Percentiles rank a stretch among this genome's conserved stretches.
Conservation (phyloP, 352 stramenopile genomes). For the Thraustotheca clavata region DNA sequence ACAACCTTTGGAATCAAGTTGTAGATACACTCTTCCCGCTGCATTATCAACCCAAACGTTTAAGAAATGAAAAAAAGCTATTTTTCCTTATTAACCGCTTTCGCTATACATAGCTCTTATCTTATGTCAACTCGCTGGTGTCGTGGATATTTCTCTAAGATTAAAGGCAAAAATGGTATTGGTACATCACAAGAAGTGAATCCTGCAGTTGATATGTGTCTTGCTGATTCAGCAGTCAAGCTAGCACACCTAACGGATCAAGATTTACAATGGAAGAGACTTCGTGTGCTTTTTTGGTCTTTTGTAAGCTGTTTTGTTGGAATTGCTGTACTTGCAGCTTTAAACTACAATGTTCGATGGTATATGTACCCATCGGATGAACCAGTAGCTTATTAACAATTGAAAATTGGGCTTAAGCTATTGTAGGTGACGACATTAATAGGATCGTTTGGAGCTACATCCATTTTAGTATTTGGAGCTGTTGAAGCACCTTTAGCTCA, state of each 20-base stretch:
- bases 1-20: conserved; percentile 83
- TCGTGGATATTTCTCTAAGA: not conserved
- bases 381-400: not conserved
- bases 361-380: not conserved
- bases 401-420: not conserved
- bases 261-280: not conserved
- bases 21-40: conserved; percentile 87
- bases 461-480: conserved; percentile 28
- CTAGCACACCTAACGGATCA: not conserved
- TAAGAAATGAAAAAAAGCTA: no score
- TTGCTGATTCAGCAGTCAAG: not conserved
- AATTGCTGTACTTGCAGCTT: conserved; percentile 6
- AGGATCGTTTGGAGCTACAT: conserved; percentile 30
- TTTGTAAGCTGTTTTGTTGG: conserved; percentile 4
- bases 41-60: no score
- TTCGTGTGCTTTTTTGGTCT: conserved; percentile 2
- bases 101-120: no score
- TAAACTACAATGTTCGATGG: conserved; percentile 3
- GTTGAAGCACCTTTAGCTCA: conserved; percentile 26
- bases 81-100: no score
- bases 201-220: not conserved
- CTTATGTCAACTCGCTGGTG: not conserved
- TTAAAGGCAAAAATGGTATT: not conserved
- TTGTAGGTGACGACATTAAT: conserved; percentile 16
- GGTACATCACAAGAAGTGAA: not conserved